Base-by-base conservation (phyloP, 1,284 basidiomycete species). In the Cryptococcus hybrid region DNA sequence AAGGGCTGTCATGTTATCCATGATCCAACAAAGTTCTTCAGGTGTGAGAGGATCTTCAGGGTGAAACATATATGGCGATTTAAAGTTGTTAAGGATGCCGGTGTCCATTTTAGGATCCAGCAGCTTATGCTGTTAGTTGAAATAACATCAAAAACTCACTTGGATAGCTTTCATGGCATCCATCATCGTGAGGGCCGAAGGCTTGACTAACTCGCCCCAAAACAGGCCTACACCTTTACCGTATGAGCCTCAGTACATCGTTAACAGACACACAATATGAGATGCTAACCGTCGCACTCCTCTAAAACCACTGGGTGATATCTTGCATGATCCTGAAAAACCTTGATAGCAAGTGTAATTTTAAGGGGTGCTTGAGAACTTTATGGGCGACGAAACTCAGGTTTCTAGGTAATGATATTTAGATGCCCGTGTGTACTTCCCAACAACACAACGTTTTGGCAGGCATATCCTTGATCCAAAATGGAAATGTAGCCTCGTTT, bases 81-180 rank as follows among this genome's bases (percentile, higher is more conserved):
- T 24, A 18, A 34, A 12, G 30, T 24, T 18, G 37, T 13, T 5
- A 7, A 6, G 18, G 34, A 89, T 80, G 5, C 92, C 92, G 59
- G 85, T 90, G 76, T 97, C 93, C 75, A 95, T 86, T 11, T 89
- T 85, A 9, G 89, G 87, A 74, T 95, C 91, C 56, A 91, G 90
- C 58, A 95, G 92, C 70, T 75, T 12, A 13, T 38, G 12, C 15
- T 40, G 15, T 15, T 8, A 15, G 37, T 11, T 42, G 18, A 47
- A 34, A n/a, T 30, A 15, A 5, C 46, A 15, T 24, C 9, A 11
- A 11, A 8, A 15, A 47, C 61, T 44, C 38, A 89, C 88, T 82
- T 91, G 87, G 55, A 94, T 85, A 13, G 90, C 89, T 61, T 88
- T 89, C 91, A 95, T 94, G 11, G 90, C 86, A 60, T 95, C 92